Evolutionary conservation across 352 stramenopile species (phyloP), one percentile per base, ranked within the genome.

Genomic region (Phytopythium mirpurense): DNA sequence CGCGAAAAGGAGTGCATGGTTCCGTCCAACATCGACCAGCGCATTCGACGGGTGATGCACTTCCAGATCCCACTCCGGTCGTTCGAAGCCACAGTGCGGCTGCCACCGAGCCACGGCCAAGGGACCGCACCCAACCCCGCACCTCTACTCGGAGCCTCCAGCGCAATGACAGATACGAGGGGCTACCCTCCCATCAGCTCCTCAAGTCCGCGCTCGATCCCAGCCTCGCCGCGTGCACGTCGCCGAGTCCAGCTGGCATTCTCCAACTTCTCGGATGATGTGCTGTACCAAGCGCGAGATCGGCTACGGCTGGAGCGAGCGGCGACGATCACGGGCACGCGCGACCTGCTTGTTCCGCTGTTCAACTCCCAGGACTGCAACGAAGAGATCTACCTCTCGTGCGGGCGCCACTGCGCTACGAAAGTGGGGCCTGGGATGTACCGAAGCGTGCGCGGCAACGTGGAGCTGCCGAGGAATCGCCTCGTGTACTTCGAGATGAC

Each of bases 401-500:
- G 85, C 53, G 83, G 77, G 1, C 74, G 79, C 26, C 85, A 95
- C 51, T 93, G 83, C 49, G 85, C 80, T 2, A 86, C 82, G 31
- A 95, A 95, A 66, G 65, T 80, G 32, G 62, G 65, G 29, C 57
- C 53, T 12, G 84, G 84, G 6, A 84, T 95, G 78, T 88, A 95
- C 54, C 77, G 84, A 23, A 93, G 80, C 46, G 84, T 93, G 12
- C 80, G 84, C 2, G 70, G 62, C 29, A 84, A 65, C 10, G 75
- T 89, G 15, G 62, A 80, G 8, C 65, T 95, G 24, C 67, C 74
- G 15, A 70, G 68, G 19, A 76, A 86, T 57, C 75, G 78, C n/a
- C 80, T 80, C 42, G 78, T 90, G 54, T 95, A 95, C 64, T 95
- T 93, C 54, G 84, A 95, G 63, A 93, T 95, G 79, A 74, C 71